Conservation (phyloP, 805 yeast species). For the Candida bentonensis region DNA sequence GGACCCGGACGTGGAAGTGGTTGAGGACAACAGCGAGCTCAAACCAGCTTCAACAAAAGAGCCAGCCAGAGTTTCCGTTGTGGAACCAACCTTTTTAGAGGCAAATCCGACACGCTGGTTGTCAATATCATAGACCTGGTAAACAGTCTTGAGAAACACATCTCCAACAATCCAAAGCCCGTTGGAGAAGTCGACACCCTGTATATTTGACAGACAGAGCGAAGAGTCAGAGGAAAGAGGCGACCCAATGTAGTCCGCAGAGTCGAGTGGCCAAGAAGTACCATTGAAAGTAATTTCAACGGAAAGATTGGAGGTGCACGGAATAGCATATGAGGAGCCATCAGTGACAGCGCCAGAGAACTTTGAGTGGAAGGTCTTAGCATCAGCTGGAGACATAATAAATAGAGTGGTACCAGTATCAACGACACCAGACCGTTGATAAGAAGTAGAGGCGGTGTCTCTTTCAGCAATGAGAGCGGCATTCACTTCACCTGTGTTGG, state of each 20-base stretch:
- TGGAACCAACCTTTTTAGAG: slow-evolving; percentile 17
- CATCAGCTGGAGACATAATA: slow-evolving; percentile 41
- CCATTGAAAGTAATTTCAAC: slow-evolving; percentile 32
- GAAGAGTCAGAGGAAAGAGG: slow-evolving; percentile 30
- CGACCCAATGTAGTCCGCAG: slow-evolving; percentile 35
- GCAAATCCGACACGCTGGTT: slow-evolving; percentile 41
- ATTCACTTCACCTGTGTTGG: background rate
- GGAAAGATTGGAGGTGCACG: slow-evolving; percentile 34
- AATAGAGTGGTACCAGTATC: slow-evolving; percentile 59
- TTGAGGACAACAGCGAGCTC: background rate
- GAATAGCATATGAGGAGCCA: slow-evolving; percentile 48
- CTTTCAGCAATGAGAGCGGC: background rate
- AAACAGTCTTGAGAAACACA: slow-evolving; percentile 40
- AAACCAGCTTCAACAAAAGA: slow-evolving; percentile 4
- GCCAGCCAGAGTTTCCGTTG: slow-evolving; percentile 11
- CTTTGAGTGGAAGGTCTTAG: slow-evolving; percentile 36
- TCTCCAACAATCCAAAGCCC: slow-evolving; percentile 50
- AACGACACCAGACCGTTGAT: slow-evolving; percentile 26
- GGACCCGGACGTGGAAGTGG: background rate
- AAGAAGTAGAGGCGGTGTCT: background rate
- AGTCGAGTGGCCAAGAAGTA: slow-evolving; percentile 29
- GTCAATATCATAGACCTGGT: slow-evolving; percentile 44
- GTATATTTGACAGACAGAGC: slow-evolving; percentile 50
- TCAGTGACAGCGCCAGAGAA: slow-evolving; percentile 39
- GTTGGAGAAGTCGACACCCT: slow-evolving; percentile 33